A percentile compares a stretch with the other conserved stretches of the same genome.
phyloP scores from a whole-genome alignment of 2,329 filamentous ascomycete genomes.

The Stagonosporopsis tanaceti region DNA sequence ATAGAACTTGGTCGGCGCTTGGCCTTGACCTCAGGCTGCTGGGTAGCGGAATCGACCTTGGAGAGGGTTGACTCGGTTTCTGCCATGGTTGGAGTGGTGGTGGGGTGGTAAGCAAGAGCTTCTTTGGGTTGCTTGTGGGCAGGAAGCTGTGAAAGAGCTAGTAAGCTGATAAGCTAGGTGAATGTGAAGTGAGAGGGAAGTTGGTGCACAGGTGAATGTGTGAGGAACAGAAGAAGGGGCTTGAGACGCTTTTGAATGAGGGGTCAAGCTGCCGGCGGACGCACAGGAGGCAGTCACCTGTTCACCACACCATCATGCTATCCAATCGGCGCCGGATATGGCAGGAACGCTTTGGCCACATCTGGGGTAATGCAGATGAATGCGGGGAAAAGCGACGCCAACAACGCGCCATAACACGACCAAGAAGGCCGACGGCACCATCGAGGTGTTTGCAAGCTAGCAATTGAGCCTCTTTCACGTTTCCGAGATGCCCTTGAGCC shows the following conservation, averaged over 20 bases:
- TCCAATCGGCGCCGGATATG: constrained; percentile 34
- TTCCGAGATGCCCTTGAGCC: constrained; percentile 5
- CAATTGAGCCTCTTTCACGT: constrained; percentile 32
- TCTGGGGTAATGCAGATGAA: constrained; percentile 24
- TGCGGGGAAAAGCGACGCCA: constrained; percentile 26
- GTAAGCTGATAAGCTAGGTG: constrained; percentile 26
- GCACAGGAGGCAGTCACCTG: constrained; percentile 45
- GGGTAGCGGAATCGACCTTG: constrained; percentile 92
- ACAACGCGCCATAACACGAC: constrained; percentile 18
- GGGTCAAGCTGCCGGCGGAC: constrained; percentile 37
- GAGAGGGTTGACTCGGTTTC: constrained; percentile 65
- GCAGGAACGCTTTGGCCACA: constrained; percentile 24
- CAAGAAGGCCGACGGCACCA: constrained; percentile 4
- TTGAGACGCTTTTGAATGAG: constrained; percentile 45
- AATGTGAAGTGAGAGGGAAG: constrained; percentile 16
- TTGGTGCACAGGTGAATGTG: constrained; percentile 37
- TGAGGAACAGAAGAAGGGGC: constrained; percentile 34
- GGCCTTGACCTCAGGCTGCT: constrained; percentile 68
- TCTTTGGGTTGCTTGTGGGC: constrained; percentile 13
- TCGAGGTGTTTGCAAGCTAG: constrained; percentile 21
- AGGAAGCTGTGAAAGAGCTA: constrained; percentile 26
- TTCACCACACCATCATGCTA: constrained; percentile 44
- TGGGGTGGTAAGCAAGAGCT: constrained; percentile 19
- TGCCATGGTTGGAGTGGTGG: constrained; percentile 57
- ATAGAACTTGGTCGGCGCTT: constrained; percentile 77